phyloP scores from a whole-genome alignment of 345 rosid genomes.

The Rhodomyrtus tomentosa region DNA sequence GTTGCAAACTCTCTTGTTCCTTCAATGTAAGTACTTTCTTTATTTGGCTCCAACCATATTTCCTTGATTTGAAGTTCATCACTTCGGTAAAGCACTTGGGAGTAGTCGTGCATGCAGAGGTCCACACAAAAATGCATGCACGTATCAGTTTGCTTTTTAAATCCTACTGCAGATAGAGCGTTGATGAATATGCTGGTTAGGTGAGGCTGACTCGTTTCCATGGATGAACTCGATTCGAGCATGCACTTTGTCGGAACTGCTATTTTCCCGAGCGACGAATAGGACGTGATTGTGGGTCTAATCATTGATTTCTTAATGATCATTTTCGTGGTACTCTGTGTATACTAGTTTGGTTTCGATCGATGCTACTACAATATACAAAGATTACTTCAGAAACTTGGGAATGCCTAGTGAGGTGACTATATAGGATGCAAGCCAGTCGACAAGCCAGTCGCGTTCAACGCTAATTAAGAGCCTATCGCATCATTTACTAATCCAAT shows the following conservation, averaged over 20 bases:
- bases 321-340: not conserved
- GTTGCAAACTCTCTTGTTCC: not conserved
- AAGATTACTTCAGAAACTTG: not conserved
- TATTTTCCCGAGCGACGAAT: not conserved
- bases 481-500: not conserved
- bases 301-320: not conserved
- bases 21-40: not conserved
- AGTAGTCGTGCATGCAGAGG: not conserved
- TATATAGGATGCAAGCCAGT: not conserved
- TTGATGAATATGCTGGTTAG: not conserved
- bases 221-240: not conserved
- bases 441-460: not conserved
- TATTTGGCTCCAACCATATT: not conserved
- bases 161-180: not conserved
- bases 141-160: not conserved
- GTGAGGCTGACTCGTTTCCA: not conserved
- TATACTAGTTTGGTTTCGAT: not conserved
- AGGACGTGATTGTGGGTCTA: not conserved
- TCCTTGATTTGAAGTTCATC: not conserved
- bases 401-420: not conserved
- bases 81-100: not conserved
- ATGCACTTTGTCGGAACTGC: not conserved
- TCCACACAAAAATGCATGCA: not conserved
- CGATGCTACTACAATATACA: not conserved
- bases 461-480: not conserved